Evolutionary conservation across 805 yeast species (phyloP).

Genomic region (Pichia gijzeniarum): DNA sequence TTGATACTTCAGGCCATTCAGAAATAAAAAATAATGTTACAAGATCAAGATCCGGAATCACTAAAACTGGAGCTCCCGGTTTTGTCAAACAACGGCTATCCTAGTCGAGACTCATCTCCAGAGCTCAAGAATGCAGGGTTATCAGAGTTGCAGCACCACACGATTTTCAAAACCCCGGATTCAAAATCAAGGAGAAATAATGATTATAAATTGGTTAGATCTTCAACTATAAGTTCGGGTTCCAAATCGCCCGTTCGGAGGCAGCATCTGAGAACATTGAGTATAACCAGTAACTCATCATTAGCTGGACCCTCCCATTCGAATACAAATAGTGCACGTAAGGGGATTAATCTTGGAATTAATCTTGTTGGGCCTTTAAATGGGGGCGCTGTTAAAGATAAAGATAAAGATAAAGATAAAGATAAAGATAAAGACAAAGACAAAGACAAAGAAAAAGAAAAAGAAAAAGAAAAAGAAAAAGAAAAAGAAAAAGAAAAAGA

Average conservation of each 20-base stretch:
- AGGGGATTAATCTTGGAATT: slow-evolving; percentile 29
- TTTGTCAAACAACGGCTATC: not conserved
- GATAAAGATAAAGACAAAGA: not conserved
- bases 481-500: not conserved
- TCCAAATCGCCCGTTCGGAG: slow-evolving; percentile 13
- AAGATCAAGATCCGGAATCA: not conserved
- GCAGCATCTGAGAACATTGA: slow-evolving; percentile 22
- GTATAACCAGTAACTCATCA: slow-evolving; percentile 17
- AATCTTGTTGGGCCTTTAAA: slow-evolving; percentile 20
- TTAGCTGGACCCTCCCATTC: slow-evolving; percentile 5
- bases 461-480: not conserved
- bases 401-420: not conserved
- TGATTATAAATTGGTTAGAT: slow-evolving; percentile 11
- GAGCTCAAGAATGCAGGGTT: not conserved
- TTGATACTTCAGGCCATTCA: too few relatives aligned
- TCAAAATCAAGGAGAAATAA: not conserved
- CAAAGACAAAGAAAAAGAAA: not conserved
- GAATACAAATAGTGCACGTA: slow-evolving; percentile 14
- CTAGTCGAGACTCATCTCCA: not conserved
- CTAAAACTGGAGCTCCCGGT: too few relatives aligned
- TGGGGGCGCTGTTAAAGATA: too few relatives aligned
- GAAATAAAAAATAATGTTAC: not conserved
- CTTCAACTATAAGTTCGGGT: slow-evolving; percentile 15
- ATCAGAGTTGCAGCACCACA: too few relatives aligned
- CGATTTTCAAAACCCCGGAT: slow-evolving; percentile 5